A percentile compares a stretch with the other conserved stretches of the same genome.
Conservation (phyloP, 78 protist genomes). For the Neovahlkampfia damariscottae region DNA sequence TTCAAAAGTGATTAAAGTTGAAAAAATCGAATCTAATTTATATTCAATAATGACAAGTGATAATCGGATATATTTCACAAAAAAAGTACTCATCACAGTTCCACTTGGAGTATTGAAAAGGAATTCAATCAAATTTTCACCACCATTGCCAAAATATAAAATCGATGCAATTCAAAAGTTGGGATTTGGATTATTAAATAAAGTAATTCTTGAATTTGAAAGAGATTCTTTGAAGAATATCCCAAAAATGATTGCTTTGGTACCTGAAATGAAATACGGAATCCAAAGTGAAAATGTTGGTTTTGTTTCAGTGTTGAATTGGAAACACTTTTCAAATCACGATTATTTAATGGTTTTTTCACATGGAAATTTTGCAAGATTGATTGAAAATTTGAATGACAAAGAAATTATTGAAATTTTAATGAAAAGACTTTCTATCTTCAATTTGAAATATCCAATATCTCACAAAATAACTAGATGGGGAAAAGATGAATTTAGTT, state of each 20-base stretch:
- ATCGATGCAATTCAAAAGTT: constrained; percentile 11
- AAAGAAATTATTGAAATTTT: background rate
- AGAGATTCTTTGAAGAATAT: background rate
- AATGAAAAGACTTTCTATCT: background rate
- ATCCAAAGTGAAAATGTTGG: background rate
- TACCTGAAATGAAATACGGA: background rate
- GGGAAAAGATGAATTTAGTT: background rate
- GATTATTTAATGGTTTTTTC: background rate
- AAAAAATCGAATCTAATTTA: too few relatives aligned
- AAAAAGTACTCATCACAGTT: background rate
- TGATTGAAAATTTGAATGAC: background rate
- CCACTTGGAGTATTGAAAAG: constrained; percentile 32
- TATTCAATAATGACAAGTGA: too few relatives aligned
- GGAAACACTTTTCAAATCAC: background rate
- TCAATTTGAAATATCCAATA: background rate
- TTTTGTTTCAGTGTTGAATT: background rate
- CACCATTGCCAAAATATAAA: constrained; percentile 11
- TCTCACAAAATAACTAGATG: background rate
- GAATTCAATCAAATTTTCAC: background rate
- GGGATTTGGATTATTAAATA: constrained; percentile 26
- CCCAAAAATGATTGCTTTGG: constrained; percentile 1
- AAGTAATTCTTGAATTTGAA: background rate
- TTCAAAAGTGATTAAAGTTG: too few relatives aligned
- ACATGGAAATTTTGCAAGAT: background rate
- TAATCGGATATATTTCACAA: too few relatives aligned